Conservation (phyloP, 2,329 filamentous ascomycete species). For the Colletotrichum destructivum region DNA sequence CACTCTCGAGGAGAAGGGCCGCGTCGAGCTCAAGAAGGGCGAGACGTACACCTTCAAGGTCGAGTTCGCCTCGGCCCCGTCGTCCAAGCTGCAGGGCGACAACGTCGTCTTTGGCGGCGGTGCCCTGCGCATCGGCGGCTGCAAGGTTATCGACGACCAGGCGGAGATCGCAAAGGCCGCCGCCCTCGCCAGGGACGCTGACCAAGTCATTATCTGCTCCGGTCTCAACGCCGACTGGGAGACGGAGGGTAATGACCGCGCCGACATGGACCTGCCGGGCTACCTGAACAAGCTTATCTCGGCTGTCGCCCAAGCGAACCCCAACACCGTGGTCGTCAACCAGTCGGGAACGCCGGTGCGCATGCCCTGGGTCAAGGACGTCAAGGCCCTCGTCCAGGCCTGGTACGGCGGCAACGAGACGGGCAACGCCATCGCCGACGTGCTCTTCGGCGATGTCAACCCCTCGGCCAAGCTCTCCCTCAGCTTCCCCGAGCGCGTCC, state of each 20-base stretch:
- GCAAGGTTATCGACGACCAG: conserved; percentile 69
- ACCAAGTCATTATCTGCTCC: conserved; percentile 84
- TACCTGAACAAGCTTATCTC: conserved; percentile 77
- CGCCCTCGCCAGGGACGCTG: conserved; percentile 76
- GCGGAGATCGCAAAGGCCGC: conserved; percentile 77
- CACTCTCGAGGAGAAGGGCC: conserved; percentile 75
- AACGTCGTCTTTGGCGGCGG: conserved; percentile 70
- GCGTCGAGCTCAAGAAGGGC: conserved; percentile 70
- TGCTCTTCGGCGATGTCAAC: conserved; percentile 77
- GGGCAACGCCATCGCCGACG: conserved; percentile 80
- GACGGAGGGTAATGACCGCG: conserved; percentile 79
- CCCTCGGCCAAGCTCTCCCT: conserved; percentile 82
- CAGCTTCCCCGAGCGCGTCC: conserved; percentile 73
- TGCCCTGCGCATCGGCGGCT: conserved; percentile 74
- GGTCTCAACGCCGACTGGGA: conserved; percentile 83
- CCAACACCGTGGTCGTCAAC: conserved; percentile 77
- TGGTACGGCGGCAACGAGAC: conserved; percentile 86
- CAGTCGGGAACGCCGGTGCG: conserved; percentile 80
- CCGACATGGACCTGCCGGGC: conserved; percentile 80
- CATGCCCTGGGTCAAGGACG: conserved; percentile 73
- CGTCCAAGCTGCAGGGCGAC: conserved; percentile 67
- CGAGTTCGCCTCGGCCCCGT: conserved; percentile 72
- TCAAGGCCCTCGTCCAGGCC: conserved; percentile 75
- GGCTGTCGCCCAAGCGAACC: conserved; percentile 74
- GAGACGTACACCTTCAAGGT: conserved; percentile 72